These are phyloP conservation scores for Magnolia sinica DNA, from an alignment of 164 flowering plant species.

Conservation along the genomic window DNA sequence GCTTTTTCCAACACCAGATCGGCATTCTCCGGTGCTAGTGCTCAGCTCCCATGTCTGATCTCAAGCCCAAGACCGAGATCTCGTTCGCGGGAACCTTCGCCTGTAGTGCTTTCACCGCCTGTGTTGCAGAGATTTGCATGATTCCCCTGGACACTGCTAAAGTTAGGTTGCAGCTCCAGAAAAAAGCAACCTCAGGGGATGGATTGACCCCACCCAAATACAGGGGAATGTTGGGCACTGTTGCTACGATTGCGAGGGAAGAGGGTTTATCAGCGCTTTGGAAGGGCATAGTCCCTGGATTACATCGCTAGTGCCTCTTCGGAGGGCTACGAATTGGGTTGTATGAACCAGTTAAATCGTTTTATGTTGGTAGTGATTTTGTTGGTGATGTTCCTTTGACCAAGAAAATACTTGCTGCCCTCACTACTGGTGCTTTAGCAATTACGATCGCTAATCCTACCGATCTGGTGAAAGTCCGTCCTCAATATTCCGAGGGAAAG, in stretches of 20 bases:
- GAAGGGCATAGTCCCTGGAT: constrained; percentile 91
- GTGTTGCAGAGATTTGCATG: constrained; percentile 65
- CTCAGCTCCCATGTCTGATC: too few species aligned
- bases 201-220: constrained; percentile 59
- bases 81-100: too few species aligned
- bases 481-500: constrained; percentile 97
- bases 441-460: constrained; percentile 92
- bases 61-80: too few species aligned
- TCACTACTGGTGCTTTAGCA: constrained; percentile 87
- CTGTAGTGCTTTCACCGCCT: too few species aligned
- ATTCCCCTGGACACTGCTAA: constrained; percentile 93
- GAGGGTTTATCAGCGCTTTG: constrained; percentile 84
- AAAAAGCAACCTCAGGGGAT: constrained; percentile 51
- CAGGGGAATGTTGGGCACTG: constrained; percentile 75
- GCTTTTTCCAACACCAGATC: too few species aligned
- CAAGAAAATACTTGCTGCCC: constrained; percentile 79
- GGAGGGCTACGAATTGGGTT: constrained; percentile 93
- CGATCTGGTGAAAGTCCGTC: constrained; percentile 95
- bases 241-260: constrained; percentile 81
- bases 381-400: constrained; percentile 67
- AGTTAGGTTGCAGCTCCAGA: constrained; percentile 95
- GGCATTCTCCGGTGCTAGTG: too few species aligned
- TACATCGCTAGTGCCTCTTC: constrained; percentile 84
- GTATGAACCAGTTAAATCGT: constrained; percentile 78
- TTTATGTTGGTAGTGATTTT: constrained; percentile 61